Base-by-base conservation (phyloP, 2,329 filamentous ascomycete species). In the Aspergillus glaucus region DNA sequence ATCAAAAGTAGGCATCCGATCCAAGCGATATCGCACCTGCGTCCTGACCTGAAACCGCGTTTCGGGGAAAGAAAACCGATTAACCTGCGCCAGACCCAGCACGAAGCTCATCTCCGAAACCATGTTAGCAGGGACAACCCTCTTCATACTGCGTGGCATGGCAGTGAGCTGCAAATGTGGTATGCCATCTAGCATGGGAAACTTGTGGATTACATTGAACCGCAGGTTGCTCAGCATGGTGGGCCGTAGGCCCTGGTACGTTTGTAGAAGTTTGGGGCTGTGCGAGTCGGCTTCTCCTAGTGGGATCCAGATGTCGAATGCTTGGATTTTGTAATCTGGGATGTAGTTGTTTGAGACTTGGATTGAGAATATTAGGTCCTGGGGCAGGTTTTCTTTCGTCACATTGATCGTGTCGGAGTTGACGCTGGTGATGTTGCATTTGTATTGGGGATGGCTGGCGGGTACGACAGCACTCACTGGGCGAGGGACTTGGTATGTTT, bases 181-280 rank as follows among this genome's bases (percentile, higher is more conserved):
- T 6, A 7, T 17, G 7, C 15, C 36, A 15, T 39, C 36, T 15
- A 6, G 10, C 5, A 7, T 15, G 15, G 6, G 5, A 43, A 49
- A 45, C 21, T 21, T 30, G 14, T 6, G 47, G 8, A 52, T 32
- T 30, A 56, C 54, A 50, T 56, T 56, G 52, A 56, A 56, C 6
- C 55, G 54, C 39, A 53, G 48, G 52, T 58, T 58, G 41, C 43
- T 45, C 40, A 56, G 52, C 55, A 58, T 56, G 21, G 14, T 26
- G 6, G 48, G 17, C 26, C 54, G 48, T 12, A 42, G 44, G 12
- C 50, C 55, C 8, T 36, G 32, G 47, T 55, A 55, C 14, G 19
- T 15, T 34, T 22, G 24, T 34, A 51, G 32, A 7, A 53, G 47
- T 14, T 14, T 14, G 6, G 6, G 10, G 36, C n/a, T 39, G 36